phyloP scores from a whole-genome alignment of 441 rosid genomes.

The Jatropha multifida region DNA sequence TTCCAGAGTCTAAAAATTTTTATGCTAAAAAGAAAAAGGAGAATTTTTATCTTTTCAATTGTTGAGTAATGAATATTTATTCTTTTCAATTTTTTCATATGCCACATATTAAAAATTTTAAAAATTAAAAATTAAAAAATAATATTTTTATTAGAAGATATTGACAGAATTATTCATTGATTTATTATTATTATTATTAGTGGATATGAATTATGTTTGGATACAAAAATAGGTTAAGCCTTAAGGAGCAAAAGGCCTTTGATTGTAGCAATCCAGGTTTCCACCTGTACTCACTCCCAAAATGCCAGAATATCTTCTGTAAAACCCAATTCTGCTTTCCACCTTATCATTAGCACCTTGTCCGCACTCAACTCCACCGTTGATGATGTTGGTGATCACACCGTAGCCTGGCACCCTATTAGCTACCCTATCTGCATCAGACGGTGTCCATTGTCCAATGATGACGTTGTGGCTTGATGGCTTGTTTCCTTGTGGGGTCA shows the following conservation, averaged over 20 bases:
- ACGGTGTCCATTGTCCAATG: constrained; percentile 28
- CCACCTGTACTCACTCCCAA: constrained; percentile 27
- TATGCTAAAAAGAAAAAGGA: too few relatives aligned
- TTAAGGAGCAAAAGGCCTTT: constrained; percentile 34
- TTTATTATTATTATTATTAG: too few relatives aligned
- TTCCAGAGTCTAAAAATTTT: too few relatives aligned
- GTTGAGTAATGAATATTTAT: too few relatives aligned
- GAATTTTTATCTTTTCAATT: too few relatives aligned
- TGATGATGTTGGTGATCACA: constrained; percentile 40
- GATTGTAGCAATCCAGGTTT: constrained; percentile 41
- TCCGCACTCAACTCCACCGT: constrained; percentile 42
- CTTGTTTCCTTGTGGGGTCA: constrained; percentile 34
- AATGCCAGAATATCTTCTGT: constrained; percentile 29
- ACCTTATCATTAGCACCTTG: constrained; percentile 22
- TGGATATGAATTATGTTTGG: too few relatives aligned
- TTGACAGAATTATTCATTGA: too few relatives aligned
- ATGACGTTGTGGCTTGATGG: constrained; percentile 35
- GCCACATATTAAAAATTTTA: too few relatives aligned
- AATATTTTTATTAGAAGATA: too few relatives aligned
- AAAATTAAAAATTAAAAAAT: too few relatives aligned
- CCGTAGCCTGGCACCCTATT: constrained; percentile 36
- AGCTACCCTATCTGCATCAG: constrained; percentile 18
- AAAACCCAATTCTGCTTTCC: constrained; percentile 35
- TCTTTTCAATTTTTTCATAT: too few relatives aligned
- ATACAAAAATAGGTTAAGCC: background rate